These are phyloP conservation scores for Dioscorea cayenensis DNA, from an alignment of 116 monocot species.

Conservation along the genomic window DNA sequence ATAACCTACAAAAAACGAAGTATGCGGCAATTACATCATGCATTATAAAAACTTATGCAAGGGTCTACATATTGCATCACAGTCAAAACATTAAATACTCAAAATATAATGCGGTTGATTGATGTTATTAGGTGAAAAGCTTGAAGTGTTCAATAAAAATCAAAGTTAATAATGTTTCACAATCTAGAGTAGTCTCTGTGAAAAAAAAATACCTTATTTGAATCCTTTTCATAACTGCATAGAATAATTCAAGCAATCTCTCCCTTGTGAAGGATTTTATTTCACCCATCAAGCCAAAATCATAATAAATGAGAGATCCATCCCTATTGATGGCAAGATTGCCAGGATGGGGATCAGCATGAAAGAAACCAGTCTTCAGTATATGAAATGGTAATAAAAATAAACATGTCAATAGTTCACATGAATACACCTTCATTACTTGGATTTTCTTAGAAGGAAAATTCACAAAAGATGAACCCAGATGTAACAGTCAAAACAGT, in stretches of 20 bases:
- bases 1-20: too few species aligned
- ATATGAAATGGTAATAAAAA: conserved; percentile 44
- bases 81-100: too few species aligned
- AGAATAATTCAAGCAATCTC: conserved; percentile 78
- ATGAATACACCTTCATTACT: neutral
- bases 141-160: too few species aligned
- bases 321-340: conserved; percentile 92
- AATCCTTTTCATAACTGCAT: conserved; percentile 94
- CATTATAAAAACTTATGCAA: too few species aligned
- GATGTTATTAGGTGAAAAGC: too few species aligned
- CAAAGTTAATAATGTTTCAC: too few species aligned
- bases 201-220: conserved; percentile 66
- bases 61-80: too few species aligned
- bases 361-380: conserved; percentile 95
- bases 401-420: conserved; percentile 2
- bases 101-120: too few species aligned
- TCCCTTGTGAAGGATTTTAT: conserved; percentile 90
- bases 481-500: neutral
- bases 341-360: conserved; percentile 99
- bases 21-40: too few species aligned
- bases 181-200: neutral
- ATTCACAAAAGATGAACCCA: neutral
- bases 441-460: neutral
- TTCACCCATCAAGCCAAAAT: conserved; percentile 99
- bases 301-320: conserved; percentile 92